A percentile compares a stretch with the other conserved stretches of the same genome.
Evolutionary conservation across 2,329 filamentous ascomycete species (phyloP).

Genomic region (Fusarium denticulatum): DNA sequence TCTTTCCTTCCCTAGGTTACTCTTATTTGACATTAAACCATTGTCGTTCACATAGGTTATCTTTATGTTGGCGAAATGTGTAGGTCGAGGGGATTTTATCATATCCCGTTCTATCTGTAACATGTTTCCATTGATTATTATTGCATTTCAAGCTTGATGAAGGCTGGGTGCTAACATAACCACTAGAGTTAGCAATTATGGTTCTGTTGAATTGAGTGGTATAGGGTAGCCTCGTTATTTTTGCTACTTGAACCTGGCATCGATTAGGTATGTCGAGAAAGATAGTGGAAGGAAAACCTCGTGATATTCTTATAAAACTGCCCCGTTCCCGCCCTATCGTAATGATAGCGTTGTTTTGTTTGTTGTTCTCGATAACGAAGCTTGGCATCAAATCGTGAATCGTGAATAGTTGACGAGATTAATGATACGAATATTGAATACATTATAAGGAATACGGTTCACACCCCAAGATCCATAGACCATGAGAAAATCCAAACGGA

Average conservation of each 20-base stretch:
- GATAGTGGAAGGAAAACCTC: neutral
- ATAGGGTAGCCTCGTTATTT: neutral
- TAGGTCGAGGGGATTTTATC: neutral
- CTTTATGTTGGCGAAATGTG: neutral
- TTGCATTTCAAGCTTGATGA: neutral
- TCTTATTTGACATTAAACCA: neutral
- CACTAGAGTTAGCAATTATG: neutral
- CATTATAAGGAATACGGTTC: neutral
- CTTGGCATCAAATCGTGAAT: neutral
- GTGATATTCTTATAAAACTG: neutral
- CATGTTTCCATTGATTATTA: neutral
- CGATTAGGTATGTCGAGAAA: neutral
- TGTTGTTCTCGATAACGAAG: neutral
- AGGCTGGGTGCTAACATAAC: neutral
- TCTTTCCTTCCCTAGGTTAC: neutral
- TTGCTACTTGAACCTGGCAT: neutral
- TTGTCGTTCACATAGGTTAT: neutral
- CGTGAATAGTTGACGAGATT: neutral
- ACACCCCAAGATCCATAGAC: neutral
- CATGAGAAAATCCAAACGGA: neutral
- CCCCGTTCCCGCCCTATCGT: too few species aligned
- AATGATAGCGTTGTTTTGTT: too few species aligned
- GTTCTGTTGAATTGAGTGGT: neutral
- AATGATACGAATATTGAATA: neutral
- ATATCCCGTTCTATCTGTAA: neutral